Evolutionary conservation across 2,329 filamentous ascomycete genomes (phyloP).

Genomic region (Cordyceps javanica): DNA sequence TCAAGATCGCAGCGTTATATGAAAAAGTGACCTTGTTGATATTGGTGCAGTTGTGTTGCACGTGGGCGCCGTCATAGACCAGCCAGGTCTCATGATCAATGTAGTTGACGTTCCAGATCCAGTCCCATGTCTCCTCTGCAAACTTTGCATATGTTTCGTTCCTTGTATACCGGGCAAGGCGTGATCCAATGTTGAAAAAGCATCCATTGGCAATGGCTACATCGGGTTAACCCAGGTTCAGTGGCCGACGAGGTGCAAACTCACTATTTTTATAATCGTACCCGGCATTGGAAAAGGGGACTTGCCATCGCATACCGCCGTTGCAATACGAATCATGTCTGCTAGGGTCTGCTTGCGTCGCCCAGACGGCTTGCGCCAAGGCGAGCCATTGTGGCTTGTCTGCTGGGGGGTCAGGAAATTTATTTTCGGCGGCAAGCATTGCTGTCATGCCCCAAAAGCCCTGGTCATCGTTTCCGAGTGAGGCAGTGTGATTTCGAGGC

Average conservation of each 20-base stretch:
- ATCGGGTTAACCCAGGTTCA: neutral
- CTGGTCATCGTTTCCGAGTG: constrained; percentile 64
- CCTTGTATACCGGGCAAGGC: constrained; percentile 64
- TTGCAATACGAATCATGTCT: constrained; percentile 60
- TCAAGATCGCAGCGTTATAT: constrained; percentile 57
- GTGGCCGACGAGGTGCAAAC: constrained; percentile 8
- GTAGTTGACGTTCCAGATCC: constrained; percentile 48
- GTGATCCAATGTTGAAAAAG: constrained; percentile 60
- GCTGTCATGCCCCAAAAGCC: constrained; percentile 64
- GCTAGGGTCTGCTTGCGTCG: constrained; percentile 50
- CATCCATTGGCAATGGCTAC: constrained; percentile 54
- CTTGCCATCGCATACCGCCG: constrained; percentile 73
- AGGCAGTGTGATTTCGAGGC: constrained; percentile 52
- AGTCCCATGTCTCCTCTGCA: constrained; percentile 57
- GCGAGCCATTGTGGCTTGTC: constrained; percentile 55
- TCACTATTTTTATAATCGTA: constrained; percentile 68
- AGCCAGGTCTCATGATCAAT: constrained; percentile 55
- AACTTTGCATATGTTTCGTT: constrained; percentile 59
- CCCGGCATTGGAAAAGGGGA: constrained; percentile 65
- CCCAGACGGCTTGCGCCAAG: constrained; percentile 64
- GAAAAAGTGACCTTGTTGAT: constrained; percentile 60
- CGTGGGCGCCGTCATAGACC: constrained; percentile 59
- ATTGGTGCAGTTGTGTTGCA: constrained; percentile 51
- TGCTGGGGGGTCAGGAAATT: constrained; percentile 52
- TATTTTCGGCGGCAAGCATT: constrained; percentile 60